Conservation (phyloP, 192 early-diverging fungal genomes). For the Linnemannia elongata region DNA sequence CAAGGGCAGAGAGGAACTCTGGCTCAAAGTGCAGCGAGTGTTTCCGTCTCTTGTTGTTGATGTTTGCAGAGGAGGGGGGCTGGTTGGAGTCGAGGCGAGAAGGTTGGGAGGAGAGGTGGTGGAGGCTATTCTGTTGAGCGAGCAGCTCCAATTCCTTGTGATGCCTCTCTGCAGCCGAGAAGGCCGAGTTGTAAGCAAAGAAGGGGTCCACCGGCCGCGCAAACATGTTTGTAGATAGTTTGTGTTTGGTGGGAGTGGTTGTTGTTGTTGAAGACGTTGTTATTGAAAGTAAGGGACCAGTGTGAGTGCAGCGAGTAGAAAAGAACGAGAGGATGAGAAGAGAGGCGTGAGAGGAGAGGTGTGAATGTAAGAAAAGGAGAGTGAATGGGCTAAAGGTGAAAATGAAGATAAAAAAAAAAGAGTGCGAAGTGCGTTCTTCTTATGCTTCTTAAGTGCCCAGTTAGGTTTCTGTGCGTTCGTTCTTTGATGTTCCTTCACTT, state of each 20-base stretch:
- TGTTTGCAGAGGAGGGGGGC: neutral
- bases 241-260: neutral
- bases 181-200: neutral
- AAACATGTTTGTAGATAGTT: neutral
- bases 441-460: neutral
- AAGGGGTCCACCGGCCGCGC: constrained; percentile 12
- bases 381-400: neutral
- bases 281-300: neutral
- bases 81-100: constrained; percentile 9
- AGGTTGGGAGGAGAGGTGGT: neutral
- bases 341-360: too few species aligned
- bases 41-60: constrained; percentile 14
- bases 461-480: too few species aligned
- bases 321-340: neutral
- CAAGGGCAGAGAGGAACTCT: constrained; percentile 41
- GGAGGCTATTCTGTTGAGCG: neutral
- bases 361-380: neutral
- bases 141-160: constrained; percentile 4
- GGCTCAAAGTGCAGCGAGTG: constrained; percentile 49
- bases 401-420: neutral
- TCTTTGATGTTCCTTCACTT: too few species aligned
- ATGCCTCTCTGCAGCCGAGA: neutral
- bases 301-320: neutral
- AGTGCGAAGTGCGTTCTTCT: neutral
- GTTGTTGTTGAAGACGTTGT: neutral